Conservation (phyloP, 352 stramenopile genomes). For the Phytophthora multivora region DNA sequence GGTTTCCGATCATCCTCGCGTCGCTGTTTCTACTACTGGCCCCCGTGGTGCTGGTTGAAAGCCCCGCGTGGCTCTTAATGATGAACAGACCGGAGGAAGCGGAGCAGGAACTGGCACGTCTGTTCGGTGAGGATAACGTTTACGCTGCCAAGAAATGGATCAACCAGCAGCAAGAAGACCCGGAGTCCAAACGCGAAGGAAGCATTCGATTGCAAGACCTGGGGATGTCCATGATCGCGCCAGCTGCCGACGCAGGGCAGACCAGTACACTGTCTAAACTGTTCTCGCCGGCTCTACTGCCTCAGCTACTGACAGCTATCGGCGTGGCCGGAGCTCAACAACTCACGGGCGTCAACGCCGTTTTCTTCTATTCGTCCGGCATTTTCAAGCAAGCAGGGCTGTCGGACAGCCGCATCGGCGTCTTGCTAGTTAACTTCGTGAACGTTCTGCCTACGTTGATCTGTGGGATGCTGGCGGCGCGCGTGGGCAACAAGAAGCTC, state of each 20-base stretch:
- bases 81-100: slow-evolving; percentile 20
- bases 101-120: slow-evolving; percentile 22
- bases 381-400: slow-evolving; percentile 65
- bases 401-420: slow-evolving; percentile 53
- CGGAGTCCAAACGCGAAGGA: slow-evolving; percentile 14
- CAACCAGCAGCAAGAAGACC: slow-evolving; percentile 21
- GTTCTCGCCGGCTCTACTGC: slow-evolving; percentile 29
- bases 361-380: slow-evolving; percentile 73
- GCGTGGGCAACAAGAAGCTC: slow-evolving; percentile 48
- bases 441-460: slow-evolving; percentile 55
- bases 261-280: slow-evolving; percentile 9
- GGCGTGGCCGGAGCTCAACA: slow-evolving; percentile 50
- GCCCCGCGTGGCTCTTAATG: slow-evolving; percentile 46
- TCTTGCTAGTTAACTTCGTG: slow-evolving; percentile 53
- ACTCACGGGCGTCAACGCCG: slow-evolving; percentile 63
- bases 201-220: slow-evolving; percentile 22
- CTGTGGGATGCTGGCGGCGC: slow-evolving; percentile 33
- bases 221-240: slow-evolving; percentile 17
- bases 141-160: slow-evolving; percentile 27
- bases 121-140: slow-evolving; percentile 39
- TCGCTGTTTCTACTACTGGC: slow-evolving; percentile 31
- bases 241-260: slow-evolving; percentile 23
- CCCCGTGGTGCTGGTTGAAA: slow-evolving; percentile 40
- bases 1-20: slow-evolving; percentile 37
- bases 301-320: slow-evolving; percentile 49